Evolutionary conservation across 768 basidiomycete genomes (phyloP).

Genomic region (Naganishia vishniacii): DNA sequence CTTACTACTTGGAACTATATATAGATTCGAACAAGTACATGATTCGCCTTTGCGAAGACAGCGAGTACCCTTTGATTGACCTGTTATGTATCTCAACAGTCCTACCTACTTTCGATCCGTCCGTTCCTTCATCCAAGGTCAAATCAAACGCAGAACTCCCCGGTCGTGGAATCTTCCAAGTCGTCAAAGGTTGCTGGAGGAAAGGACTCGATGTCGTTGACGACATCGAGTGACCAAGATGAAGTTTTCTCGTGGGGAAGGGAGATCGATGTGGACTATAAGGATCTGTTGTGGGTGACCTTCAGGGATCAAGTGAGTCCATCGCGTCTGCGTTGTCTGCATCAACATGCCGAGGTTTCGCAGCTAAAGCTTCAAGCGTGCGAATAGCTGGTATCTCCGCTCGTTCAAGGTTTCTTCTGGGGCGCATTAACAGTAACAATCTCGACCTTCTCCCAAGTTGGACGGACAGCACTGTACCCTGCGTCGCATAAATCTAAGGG

Average conservation of each 20-base stretch:
- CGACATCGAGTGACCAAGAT: slow-evolving; percentile 36
- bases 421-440: slow-evolving; percentile 41
- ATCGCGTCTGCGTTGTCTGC: neutral
- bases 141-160: slow-evolving; percentile 26
- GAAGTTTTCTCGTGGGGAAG: slow-evolving; percentile 46
- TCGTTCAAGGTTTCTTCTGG: slow-evolving; percentile 47
- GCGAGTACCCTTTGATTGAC: neutral
- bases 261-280: slow-evolving; percentile 44
- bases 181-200: slow-evolving; percentile 15
- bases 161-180: slow-evolving; percentile 15
- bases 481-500: slow-evolving; percentile 35
- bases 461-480: slow-evolving; percentile 39
- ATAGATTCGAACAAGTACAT: slow-evolving; percentile 46
- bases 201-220: slow-evolving; percentile 30
- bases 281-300: slow-evolving; percentile 41
- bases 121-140: slow-evolving; percentile 40
- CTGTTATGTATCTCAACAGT: slow-evolving; percentile 30
- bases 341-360: no score
- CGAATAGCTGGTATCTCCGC: slow-evolving; percentile 38
- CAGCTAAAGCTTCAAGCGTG: neutral
- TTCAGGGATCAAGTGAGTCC: slow-evolving; percentile 45
- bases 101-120: slow-evolving; percentile 45
- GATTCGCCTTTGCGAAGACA: neutral
- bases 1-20: neutral
- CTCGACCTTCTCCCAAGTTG: slow-evolving; percentile 30